phyloP scores from a whole-genome alignment of 2,329 filamentous ascomycete genomes.

The Pseudogymnoascus sp. region DNA sequence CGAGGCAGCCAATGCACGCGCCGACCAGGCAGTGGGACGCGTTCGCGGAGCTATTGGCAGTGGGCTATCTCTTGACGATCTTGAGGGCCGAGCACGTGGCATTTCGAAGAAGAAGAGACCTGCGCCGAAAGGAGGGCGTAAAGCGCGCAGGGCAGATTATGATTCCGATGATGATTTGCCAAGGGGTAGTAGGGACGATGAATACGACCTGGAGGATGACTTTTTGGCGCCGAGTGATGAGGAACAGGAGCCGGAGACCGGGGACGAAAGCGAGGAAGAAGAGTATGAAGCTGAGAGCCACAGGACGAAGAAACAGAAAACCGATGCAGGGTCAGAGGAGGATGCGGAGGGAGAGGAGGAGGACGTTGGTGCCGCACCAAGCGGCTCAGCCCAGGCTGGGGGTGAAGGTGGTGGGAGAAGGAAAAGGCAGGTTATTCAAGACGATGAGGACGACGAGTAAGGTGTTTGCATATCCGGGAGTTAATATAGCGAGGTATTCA shows the following conservation, averaged over 20 bases:
- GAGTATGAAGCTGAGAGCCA: slow-evolving; percentile 25
- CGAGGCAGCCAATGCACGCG: slow-evolving; percentile 60
- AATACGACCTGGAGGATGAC: slow-evolving; percentile 74
- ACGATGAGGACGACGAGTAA: slow-evolving; percentile 48
- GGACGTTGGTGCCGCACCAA: slow-evolving; percentile 45
- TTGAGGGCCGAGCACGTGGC: slow-evolving; percentile 53
- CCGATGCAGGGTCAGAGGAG: slow-evolving; percentile 37
- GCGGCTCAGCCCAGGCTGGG: slow-evolving; percentile 32
- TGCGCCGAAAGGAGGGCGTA: slow-evolving; percentile 43
- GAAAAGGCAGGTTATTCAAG: slow-evolving; percentile 53
- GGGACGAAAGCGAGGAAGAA: slow-evolving; percentile 45
- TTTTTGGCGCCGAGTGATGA: slow-evolving; percentile 73
- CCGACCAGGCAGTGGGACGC: slow-evolving; percentile 49
- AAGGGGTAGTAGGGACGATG: slow-evolving; percentile 54
- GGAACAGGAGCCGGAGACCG: slow-evolving; percentile 53
- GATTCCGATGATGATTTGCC: slow-evolving; percentile 71
- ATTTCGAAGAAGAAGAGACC: slow-evolving; percentile 43
- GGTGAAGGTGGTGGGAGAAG: slow-evolving; percentile 34
- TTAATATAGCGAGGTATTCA: slow-evolving; percentile 1
- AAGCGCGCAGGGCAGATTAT: slow-evolving; percentile 56
- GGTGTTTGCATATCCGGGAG: not conserved
- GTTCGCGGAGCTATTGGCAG: slow-evolving; percentile 39
- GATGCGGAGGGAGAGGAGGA: slow-evolving; percentile 48
- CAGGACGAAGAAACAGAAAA: slow-evolving; percentile 29
- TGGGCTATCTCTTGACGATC: slow-evolving; percentile 60